Evolutionary conservation across 116 monocot genomes (phyloP), one percentile per base, ranked within the genome.

Genomic region (Phalaenopsis hybrid): DNA sequence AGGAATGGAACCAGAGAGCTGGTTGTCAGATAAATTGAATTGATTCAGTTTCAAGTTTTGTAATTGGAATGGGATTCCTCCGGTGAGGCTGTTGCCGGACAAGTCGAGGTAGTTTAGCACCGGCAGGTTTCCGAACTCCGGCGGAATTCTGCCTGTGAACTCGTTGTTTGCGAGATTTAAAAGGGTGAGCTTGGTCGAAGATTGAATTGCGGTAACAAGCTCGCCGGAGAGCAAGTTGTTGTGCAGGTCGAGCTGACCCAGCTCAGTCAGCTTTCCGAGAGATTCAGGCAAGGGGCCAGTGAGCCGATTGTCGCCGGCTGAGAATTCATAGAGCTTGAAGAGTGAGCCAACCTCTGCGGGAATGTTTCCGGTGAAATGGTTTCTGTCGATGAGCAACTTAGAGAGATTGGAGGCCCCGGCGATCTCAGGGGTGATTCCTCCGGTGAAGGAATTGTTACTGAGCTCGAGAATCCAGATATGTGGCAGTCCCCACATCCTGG

Each of bases 41-140:
- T 45, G 45, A 44, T 81, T 79, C 0, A 90, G 82, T 76, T 82
- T 90, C 52, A 90, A 49, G 57, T 79, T 80, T 44, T 82, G 84
- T 68, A 90, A 45, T 20, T 86, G 57, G 15, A 28, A 2, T 5
- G 90, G 90, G 41, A 90, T 80, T 34, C 59, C 52, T 4, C 90
- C 90, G 41, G 84, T 80, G 11, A 90, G 82, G 10, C 10, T 17
- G 75, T 90, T 90, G 13, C 50, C 72, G 11, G 90, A 90, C 11
- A 90, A 74, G 57, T 90, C 88, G 44, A 90, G 88, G 50, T 82
- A 80, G 82, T 86, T 90, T 45, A 90, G 84, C 34, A 84, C 86
- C 0, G 80, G 76, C 5, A 88, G 79, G 25, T 51, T 63, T 8
- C 88, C 90, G 68, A 90, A 79, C 65, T 84, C 86, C 11, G 72